These are phyloP conservation scores for Hypericum androsaemum DNA, from an alignment of 345 rosid species.

Conservation along the genomic window DNA sequence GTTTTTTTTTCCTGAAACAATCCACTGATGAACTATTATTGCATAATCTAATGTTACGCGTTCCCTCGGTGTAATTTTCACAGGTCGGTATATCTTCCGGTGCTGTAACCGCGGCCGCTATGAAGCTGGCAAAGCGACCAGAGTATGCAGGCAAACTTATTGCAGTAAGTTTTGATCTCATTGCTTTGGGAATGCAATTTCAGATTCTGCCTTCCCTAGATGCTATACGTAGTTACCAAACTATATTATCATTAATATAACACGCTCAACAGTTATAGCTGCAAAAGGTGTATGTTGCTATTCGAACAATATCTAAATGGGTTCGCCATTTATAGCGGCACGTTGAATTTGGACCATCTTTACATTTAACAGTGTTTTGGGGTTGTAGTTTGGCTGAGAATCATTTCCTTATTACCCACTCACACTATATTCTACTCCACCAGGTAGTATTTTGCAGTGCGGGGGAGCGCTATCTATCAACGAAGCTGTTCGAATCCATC, in stretches of 20 bases:
- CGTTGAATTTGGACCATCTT: too few species aligned
- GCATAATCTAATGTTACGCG: too few species aligned
- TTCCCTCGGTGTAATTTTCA: background rate
- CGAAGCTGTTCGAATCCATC: constrained; percentile 7
- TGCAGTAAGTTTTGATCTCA: constrained; percentile 5
- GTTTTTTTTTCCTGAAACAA: background rate
- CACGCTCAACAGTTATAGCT: too few species aligned
- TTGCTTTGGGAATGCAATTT: too few species aligned
- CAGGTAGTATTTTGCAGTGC: constrained; percentile 10
- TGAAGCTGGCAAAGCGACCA: constrained; percentile 9
- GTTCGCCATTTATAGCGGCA: too few species aligned
- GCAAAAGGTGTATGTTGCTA: too few species aligned
- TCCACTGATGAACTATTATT: too few species aligned
- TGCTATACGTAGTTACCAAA: background rate
- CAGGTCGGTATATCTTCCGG: constrained; percentile 15
- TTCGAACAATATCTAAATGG: too few species aligned
- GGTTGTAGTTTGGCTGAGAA: too few species aligned
- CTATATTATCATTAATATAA: background rate
- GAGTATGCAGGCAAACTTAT: constrained; percentile 11
- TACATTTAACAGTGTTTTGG: too few species aligned
- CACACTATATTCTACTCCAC: background rate
- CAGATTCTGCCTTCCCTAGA: too few species aligned
- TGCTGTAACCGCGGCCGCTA: constrained; percentile 10
- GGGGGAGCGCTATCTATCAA: constrained; percentile 10
- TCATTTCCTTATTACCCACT: too few species aligned